These are phyloP conservation scores for Trifolium fragiferum DNA, from an alignment of 306 rosid genomes.

Conservation along the genomic window DNA sequence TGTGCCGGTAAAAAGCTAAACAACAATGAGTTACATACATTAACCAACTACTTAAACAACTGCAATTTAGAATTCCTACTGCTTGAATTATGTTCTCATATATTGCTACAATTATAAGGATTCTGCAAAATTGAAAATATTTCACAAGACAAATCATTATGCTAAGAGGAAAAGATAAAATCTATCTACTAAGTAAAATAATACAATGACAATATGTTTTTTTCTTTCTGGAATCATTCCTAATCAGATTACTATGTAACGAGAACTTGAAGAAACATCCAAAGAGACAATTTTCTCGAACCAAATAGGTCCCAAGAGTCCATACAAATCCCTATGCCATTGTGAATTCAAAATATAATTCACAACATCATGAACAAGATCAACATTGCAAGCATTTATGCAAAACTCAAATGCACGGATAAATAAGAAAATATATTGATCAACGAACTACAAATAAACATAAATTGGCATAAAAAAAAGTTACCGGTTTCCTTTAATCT, in stretches of 20 bases:
- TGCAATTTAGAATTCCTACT: conserved; percentile 4
- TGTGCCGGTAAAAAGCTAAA: not conserved
- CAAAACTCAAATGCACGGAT: not conserved
- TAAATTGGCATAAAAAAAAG: conserved; percentile 16
- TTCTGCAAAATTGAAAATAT: too few species aligned
- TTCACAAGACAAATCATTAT: conserved; percentile 2
- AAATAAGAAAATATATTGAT: not conserved
- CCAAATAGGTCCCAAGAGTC: not conserved
- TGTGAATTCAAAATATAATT: conserved; percentile 5
- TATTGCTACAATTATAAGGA: not conserved
- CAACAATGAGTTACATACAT: conserved; percentile 25
- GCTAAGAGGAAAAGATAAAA: conserved; percentile 5
- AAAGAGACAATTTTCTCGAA: not conserved
- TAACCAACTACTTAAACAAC: conserved; percentile 17
- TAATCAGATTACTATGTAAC: too few species aligned
- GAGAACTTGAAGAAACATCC: not conserved
- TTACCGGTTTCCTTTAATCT: conserved; percentile 85
- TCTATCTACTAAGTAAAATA: too few species aligned
- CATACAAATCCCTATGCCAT: conserved; percentile 16
- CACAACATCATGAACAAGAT: conserved; percentile 7
- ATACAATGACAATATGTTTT: not conserved
- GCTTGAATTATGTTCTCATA: conserved; percentile 10
- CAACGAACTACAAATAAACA: conserved; percentile 8
- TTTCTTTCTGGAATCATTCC: too few species aligned
- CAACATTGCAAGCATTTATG: conserved; percentile 13